Evolutionary conservation across 2,329 filamentous ascomycete genomes (phyloP).

Genomic region (Colletotrichum costaricense): DNA sequence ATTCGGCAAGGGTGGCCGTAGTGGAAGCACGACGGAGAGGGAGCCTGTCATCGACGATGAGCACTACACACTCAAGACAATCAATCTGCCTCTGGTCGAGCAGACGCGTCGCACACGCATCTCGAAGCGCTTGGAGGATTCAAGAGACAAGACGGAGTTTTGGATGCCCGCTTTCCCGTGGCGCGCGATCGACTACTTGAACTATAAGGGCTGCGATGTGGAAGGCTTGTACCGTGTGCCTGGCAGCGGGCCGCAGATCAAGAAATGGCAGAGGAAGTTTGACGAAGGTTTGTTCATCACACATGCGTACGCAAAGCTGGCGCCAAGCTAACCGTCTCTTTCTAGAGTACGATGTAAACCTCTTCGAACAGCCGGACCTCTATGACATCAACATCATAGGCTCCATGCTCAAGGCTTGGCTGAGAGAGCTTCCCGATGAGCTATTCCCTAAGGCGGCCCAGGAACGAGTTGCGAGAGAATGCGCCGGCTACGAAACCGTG

Average conservation of each 20-base stretch:
- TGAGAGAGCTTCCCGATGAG: constrained; percentile 93
- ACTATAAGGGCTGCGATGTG: constrained; percentile 93
- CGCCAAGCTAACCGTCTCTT: not conserved
- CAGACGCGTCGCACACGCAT: constrained; percentile 93
- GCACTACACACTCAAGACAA: constrained; percentile 85
- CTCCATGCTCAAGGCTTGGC: constrained; percentile 96
- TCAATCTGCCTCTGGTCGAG: constrained; percentile 87
- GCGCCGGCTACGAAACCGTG: constrained; percentile 80
- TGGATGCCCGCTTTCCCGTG: constrained; percentile 98
- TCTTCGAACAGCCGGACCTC: constrained; percentile 87
- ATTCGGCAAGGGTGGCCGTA: constrained; percentile 81
- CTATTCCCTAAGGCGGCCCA: constrained; percentile 89
- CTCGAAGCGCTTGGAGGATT: constrained; percentile 87
- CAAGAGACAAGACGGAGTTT: constrained; percentile 95
- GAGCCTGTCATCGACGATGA: constrained; percentile 79
- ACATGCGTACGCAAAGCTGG: constrained; percentile 41
- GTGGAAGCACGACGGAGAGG: constrained; percentile 76
- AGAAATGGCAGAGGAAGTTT: constrained; percentile 92
- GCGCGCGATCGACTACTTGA: constrained; percentile 95
- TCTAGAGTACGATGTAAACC: constrained; percentile 85
- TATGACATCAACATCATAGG: constrained; percentile 98
- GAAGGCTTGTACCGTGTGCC: constrained; percentile 94
- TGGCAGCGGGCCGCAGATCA: constrained; percentile 89
- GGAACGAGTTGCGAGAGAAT: constrained; percentile 82
- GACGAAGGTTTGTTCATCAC: constrained; percentile 71